Base-by-base conservation (phyloP, 768 basidiomycete genomes). In the Russula brevipes region DNA sequence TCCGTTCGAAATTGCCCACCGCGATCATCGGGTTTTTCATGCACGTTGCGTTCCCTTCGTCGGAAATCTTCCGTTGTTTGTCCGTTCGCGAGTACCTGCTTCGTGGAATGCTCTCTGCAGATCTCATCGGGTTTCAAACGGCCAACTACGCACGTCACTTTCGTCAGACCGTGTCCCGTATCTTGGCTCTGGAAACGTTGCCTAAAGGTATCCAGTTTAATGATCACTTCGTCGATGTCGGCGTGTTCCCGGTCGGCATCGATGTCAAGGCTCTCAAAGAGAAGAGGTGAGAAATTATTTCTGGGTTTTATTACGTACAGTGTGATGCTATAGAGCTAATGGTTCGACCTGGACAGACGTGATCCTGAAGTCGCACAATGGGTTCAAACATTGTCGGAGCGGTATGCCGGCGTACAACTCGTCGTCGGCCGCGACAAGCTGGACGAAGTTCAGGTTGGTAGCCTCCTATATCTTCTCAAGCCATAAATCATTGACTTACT, bases 1-100 rank as follows among this genome's bases (percentile, higher is more conserved):
- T 98, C 35, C 87, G 95, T 54, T 80, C 85, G 33, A 66, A 80
- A 70, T 72, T 92, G 73, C 73, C 86, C 72, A 78, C 80, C 19
- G 84, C 85, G 0, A 84, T 86, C 41, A 89, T 93, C 68, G 92
- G 84, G 8, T 97, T 98, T 83, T 98, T 98, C 81, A 84, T 97
- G 76, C 96, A 98, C 72, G 94, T 95, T 60, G 91, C 96, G 2
- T 98, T 97, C 77, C 96, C 95, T 3, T 89, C 86, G 46, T 93
- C 91, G 33, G 96, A 98, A 75, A 95, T 97, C 68, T 97, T 97
- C 81, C 82, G 95, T 8, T 96, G 94, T 74, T 79, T 98, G 36
- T 86, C 88, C 4, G 85, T 90, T 4, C 82, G 89, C 55, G 82
- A 86, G 66, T 82, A 87, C 30, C 81, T 97, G 30, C 79, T 98